Evolutionary conservation across 2,329 filamentous ascomycete genomes (phyloP), one percentile per base, ranked within the genome.

Genomic region (Amylocarpus encephaloides): DNA sequence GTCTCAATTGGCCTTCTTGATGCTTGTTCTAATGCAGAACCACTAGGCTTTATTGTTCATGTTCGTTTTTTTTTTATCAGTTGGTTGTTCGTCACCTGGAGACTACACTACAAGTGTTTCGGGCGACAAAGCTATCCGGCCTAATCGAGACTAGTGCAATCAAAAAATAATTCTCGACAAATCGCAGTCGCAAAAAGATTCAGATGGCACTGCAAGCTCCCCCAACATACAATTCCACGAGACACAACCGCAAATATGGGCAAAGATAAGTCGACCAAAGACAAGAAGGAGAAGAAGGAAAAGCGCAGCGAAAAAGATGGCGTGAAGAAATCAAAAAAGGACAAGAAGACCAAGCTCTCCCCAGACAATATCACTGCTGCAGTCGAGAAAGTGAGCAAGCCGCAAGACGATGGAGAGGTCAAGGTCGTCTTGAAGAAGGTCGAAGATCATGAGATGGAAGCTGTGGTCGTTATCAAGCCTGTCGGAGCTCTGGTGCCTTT

Each of bases 401-500:
- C 79, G 56, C 75, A 77, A 42, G 75, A 75, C 36, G 57, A 68
- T 30, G 66, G 67, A 44, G 63, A 66, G 33, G 66, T 68, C 41
- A 65, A 64, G 35, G 64, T 66, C 33, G 59, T 63, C 33, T 64
- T 66, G 32, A 60, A 62, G 11, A 59, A 72, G 44, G 67, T 65
- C 15, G 32, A 34, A 15, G 32, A 36, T 5, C 41, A 22, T 18
- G 38, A 35, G 4, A 33, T 18, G 30, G 38, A 49, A 3, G 34
- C 30, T 4, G 40, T 15, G 19, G 29, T 34, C 3, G 40, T 16
- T n/a, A 13, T 43, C 9, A 70, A 76, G 52, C 67, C 71, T 46
- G 71, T 77, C 48, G 74, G 76, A 61, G 82, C 84, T 51, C 74
- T 94, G 43, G 88, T 94, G 49, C 86, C 90, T 29, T 93, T 95